Conservation (phyloP, 495 filamentous ascomycete genomes). For the Pyronema domesticum region DNA sequence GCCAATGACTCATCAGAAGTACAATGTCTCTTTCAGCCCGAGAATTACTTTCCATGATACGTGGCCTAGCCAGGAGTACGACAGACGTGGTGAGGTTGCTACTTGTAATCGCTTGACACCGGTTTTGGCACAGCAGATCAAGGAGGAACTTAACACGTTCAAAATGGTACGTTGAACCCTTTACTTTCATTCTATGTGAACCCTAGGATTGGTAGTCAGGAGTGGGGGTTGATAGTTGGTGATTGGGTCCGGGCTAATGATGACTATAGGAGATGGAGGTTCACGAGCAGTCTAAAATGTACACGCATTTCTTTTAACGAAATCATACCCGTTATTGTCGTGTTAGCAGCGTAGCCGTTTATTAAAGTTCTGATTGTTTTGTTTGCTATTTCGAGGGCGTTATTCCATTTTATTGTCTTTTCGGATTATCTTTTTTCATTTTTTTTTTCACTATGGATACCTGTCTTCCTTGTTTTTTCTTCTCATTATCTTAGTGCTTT, state of each 20-base stretch:
- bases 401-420: no score
- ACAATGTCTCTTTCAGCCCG: constrained; percentile 79
- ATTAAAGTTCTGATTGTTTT: no score
- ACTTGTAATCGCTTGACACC: constrained; percentile 96
- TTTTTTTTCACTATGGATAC: no score
- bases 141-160: constrained; percentile 97
- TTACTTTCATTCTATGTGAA: background rate
- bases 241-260: constrained; percentile 22
- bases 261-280: constrained; percentile 90
- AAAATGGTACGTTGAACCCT: constrained; percentile 66
- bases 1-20: constrained; percentile 40
- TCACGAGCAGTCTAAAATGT: constrained; percentile 93
- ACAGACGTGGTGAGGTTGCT: constrained; percentile 85
- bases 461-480: no score
- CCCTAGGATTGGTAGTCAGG: no score
- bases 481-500: no score
- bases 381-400: no score
- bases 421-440: no score
- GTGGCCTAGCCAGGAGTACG: constrained; percentile 89
- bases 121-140: constrained; percentile 96
- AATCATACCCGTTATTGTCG: constrained; percentile 2
- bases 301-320: constrained; percentile 94
- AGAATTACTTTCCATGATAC: constrained; percentile 90
- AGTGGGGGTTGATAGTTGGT: no score
- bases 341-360: no score